A percentile compares a stretch with the other conserved stretches of the same genome.
Evolutionary conservation across 371 early-diverging fungal genomes (phyloP).

Genomic region (Mortierella sp.): DNA sequence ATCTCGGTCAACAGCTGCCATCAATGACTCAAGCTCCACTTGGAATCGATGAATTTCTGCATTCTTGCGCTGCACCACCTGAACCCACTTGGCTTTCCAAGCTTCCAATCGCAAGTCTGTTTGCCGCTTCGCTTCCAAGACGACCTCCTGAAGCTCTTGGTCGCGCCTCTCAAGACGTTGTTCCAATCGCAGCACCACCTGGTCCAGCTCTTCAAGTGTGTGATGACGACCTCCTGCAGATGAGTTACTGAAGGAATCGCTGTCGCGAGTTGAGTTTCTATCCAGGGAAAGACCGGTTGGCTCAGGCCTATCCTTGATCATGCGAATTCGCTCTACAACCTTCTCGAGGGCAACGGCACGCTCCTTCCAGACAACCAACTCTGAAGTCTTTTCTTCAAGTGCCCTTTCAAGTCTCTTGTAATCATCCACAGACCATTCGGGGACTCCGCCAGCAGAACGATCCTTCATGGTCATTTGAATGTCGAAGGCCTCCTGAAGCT

Average conservation of each 20-base stretch:
- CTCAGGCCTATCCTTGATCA: constrained; percentile 53
- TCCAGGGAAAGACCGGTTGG: constrained; percentile 42
- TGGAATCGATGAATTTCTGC: constrained; percentile 56
- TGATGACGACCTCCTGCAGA: constrained; percentile 40
- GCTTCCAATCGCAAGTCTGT: constrained; percentile 46
- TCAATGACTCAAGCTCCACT: constrained; percentile 48
- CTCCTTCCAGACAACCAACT: constrained; percentile 51
- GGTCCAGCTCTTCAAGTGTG: constrained; percentile 52
- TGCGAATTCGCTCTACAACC: constrained; percentile 53
- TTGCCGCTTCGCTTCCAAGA: constrained; percentile 49
- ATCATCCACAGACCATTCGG: constrained; percentile 51
- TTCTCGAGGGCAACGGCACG: constrained; percentile 52
- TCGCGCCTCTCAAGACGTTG: constrained; percentile 51
- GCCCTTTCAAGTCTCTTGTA: constrained; percentile 49
- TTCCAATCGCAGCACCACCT: constrained; percentile 48
- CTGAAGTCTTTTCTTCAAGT: constrained; percentile 44
- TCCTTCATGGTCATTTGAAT: constrained; percentile 50
- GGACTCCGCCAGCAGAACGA: constrained; percentile 32
- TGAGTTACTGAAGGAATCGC: constrained; percentile 23
- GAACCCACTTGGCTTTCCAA: constrained; percentile 57
- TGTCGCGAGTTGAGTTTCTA: constrained; percentile 25
- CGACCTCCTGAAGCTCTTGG: constrained; percentile 56
- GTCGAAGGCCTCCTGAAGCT: constrained; percentile 52
- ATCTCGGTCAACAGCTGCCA: constrained; percentile 51
- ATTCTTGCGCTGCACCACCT: constrained; percentile 56